Evolutionary conservation across 306 rosid species (phyloP).

Genomic region (Arachis stenosperma): DNA sequence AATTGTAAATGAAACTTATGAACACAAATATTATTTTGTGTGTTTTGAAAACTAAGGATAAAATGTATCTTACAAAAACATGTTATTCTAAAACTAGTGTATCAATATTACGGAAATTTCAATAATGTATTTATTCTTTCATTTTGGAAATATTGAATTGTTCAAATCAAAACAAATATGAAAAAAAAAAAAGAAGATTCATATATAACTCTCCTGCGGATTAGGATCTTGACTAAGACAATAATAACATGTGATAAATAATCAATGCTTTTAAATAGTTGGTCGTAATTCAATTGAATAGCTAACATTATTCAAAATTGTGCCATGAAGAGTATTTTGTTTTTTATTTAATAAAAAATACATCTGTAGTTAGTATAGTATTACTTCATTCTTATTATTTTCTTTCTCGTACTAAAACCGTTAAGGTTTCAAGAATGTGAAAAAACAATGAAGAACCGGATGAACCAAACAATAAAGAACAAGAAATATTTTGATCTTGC

Average conservation of each 20-base stretch:
- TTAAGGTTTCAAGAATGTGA: too few species aligned
- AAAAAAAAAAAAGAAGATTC: background rate
- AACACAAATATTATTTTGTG: background rate
- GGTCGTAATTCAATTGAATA: background rate
- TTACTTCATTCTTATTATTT: too few species aligned
- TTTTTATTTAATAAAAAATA: too few species aligned
- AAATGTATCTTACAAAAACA: background rate
- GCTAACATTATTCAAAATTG: background rate
- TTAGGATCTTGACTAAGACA: conserved; percentile 46
- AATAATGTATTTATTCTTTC: background rate
- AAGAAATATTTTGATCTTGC: too few species aligned
- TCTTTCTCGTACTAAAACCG: too few species aligned
- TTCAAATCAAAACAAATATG: background rate
- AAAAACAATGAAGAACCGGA: too few species aligned
- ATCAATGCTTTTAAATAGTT: background rate
- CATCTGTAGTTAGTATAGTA: too few species aligned
- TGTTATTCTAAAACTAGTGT: background rate
- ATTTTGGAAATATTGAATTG: background rate
- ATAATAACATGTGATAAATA: background rate
- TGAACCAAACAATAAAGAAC: too few species aligned
- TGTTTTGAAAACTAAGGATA: background rate
- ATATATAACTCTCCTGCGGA: background rate
- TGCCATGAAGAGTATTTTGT: background rate
- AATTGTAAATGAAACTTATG: background rate
- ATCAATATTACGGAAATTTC: background rate